Conservation (phyloP, 352 stramenopile genomes). For the Globisporangium echinulatum region DNA sequence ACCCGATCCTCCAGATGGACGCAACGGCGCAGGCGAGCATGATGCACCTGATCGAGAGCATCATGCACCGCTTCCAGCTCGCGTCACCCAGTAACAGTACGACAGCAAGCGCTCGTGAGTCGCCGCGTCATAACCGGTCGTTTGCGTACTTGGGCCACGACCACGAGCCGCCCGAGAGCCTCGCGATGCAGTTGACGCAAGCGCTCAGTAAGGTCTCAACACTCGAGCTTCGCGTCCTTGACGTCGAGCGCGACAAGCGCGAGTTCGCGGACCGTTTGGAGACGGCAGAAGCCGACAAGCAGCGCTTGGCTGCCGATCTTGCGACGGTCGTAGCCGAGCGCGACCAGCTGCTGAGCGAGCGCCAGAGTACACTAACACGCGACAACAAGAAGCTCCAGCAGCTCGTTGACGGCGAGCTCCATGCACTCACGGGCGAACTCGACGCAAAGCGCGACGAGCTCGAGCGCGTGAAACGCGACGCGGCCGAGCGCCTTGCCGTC, state of each 20-base stretch:
- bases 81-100: conserved; percentile 27
- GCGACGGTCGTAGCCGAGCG: conserved; percentile 54
- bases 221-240: conserved; percentile 68
- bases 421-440: conserved; percentile 63
- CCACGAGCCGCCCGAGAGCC: conserved; percentile 32
- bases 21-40: conserved; percentile 69
- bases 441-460: conserved; percentile 78
- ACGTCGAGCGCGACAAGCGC: conserved; percentile 75
- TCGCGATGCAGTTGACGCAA: conserved; percentile 51
- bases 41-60: conserved; percentile 80
- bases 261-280: conserved; percentile 71
- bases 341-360: conserved; percentile 60
- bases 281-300: conserved; percentile 41
- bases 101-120: conserved; percentile 2
- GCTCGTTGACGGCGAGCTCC: conserved; percentile 78
- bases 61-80: conserved; percentile 75
- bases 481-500: conserved; percentile 64
- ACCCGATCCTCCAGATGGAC: conserved; percentile 81
- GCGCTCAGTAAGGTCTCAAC: conserved; percentile 59
- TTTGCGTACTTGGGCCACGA: conserved; percentile 52
- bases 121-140: conserved; percentile 29
- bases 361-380: conserved; percentile 65
- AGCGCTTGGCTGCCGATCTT: conserved; percentile 36
- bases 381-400: conserved; percentile 88
- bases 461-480: conserved; percentile 65